Percentiles rank a stretch among this genome's conserved stretches.
Evolutionary conservation across 1,139 yeast species (phyloP).

Genomic region (Cylindricascospora bacillispora): DNA sequence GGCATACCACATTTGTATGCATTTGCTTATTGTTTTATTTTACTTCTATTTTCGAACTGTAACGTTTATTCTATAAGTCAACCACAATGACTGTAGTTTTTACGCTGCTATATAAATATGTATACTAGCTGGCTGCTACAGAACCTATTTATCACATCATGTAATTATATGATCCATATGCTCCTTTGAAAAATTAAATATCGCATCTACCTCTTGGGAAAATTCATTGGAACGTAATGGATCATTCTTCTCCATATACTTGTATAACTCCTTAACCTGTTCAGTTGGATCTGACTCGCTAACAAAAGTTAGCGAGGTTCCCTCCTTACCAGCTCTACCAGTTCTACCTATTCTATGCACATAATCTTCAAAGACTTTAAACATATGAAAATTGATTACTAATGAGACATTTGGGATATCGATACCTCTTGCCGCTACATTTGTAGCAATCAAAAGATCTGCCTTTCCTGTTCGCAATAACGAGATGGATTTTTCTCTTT

Average conservation of each 20-base stretch:
- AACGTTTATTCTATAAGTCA: no score
- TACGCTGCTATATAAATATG: no score
- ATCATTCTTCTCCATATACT: constrained; percentile 13
- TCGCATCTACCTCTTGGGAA: no score
- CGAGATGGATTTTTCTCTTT: constrained; percentile 75
- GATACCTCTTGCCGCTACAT: constrained; percentile 98
- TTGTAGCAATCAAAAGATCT: constrained; percentile 93
- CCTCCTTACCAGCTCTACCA: constrained; percentile 82
- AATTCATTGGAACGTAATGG: constrained; percentile 12
- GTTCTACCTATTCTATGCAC: constrained; percentile 93
- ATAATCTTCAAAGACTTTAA: constrained; percentile 64
- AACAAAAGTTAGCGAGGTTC: constrained; percentile 63
- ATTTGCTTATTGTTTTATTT: no score
- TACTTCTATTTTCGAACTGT: no score
- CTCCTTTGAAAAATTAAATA: no score
- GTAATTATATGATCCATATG: no score
- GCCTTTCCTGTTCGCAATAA: constrained; percentile 77
- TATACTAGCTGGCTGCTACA: no score
- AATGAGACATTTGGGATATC: constrained; percentile 78
- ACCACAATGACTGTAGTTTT: no score
- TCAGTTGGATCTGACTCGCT: constrained; percentile 43
- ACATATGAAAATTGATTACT: constrained; percentile 80
- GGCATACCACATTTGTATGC: no score
- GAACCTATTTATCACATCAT: no score
- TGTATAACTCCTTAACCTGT: constrained; percentile 33